A percentile compares a stretch with the other conserved stretches of the same genome.
Conservation (phyloP, 495 filamentous ascomycete genomes). For the Parathielavia appendiculata region DNA sequence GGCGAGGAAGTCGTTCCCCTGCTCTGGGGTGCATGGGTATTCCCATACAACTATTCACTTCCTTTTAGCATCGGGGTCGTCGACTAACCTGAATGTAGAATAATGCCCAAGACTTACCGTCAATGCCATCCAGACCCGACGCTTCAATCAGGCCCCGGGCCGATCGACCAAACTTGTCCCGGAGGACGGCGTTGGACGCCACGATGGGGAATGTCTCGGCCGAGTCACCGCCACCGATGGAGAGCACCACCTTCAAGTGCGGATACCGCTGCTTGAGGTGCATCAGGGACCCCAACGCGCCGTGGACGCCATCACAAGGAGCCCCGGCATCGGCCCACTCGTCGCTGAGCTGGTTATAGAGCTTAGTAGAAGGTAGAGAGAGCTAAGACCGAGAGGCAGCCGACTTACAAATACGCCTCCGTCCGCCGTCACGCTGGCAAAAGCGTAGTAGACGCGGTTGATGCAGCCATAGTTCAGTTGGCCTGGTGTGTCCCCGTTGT, state of each 20-base stretch:
- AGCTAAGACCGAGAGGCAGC: background rate
- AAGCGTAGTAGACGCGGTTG: constrained; percentile 84
- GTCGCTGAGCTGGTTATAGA: constrained; percentile 64
- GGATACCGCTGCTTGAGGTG: constrained; percentile 68
- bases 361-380: background rate
- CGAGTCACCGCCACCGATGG: constrained; percentile 81
- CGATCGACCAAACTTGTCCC: constrained; percentile 70
- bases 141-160: constrained; percentile 65
- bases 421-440: constrained; percentile 75
- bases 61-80: constrained; percentile 14
- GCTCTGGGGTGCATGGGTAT: constrained; percentile 62
- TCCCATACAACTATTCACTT: constrained; percentile 76
- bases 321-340: constrained; percentile 80
- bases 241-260: constrained; percentile 75
- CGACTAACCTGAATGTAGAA: background rate
- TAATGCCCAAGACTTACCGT: constrained; percentile 52
- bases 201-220: constrained; percentile 72
- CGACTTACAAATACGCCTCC: constrained; percentile 72
- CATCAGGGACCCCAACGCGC: constrained; percentile 72
- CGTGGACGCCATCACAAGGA: constrained; percentile 69
- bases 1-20: constrained; percentile 69
- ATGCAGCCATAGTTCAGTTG: constrained; percentile 59
- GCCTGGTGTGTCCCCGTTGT: constrained; percentile 71
- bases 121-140: constrained; percentile 78
- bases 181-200: constrained; percentile 53